phyloP scores from a whole-genome alignment of 2,329 filamentous ascomycete species.

The Furcasterigmium furcatum region DNA sequence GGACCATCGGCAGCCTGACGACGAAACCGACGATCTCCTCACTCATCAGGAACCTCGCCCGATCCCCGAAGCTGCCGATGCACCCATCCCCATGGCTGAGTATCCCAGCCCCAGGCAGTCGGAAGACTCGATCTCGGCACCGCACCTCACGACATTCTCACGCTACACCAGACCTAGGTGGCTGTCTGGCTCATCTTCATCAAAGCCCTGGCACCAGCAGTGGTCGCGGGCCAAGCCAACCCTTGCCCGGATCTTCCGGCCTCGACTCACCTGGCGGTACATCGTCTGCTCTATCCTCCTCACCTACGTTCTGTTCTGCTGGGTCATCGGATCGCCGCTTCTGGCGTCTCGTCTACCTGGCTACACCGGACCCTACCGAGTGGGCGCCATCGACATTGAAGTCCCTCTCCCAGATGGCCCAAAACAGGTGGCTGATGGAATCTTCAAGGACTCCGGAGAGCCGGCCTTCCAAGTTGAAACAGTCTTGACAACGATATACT shows the following conservation, averaged over 20 bases:
- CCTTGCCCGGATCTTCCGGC: slow-evolving; percentile 16
- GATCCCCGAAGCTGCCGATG: not conserved
- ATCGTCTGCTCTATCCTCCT: slow-evolving; percentile 20
- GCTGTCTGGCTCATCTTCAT: not conserved
- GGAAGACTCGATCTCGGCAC: not conserved
- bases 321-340: slow-evolving; percentile 33
- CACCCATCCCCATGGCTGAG: not conserved
- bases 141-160: not conserved
- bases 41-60: not conserved
- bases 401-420: slow-evolving; percentile 29
- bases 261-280: slow-evolving; percentile 30
- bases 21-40: not conserved
- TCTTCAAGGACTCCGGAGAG: slow-evolving; percentile 27
- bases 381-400: slow-evolving; percentile 46
- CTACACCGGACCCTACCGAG: slow-evolving; percentile 39
- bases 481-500: slow-evolving; percentile 47
- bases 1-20: not conserved
- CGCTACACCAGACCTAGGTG: not conserved
- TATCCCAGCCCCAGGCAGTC: not conserved
- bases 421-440: slow-evolving; percentile 22
- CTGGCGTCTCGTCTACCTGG: slow-evolving; percentile 39
- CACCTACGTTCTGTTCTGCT: slow-evolving; percentile 35
- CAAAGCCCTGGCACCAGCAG: not conserved
- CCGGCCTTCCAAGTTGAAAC: slow-evolving; percentile 43
- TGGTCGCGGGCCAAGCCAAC: not conserved